Evolutionary conservation across 805 yeast species (phyloP).

Genomic region (Lipomyces yamanashiensis): DNA sequence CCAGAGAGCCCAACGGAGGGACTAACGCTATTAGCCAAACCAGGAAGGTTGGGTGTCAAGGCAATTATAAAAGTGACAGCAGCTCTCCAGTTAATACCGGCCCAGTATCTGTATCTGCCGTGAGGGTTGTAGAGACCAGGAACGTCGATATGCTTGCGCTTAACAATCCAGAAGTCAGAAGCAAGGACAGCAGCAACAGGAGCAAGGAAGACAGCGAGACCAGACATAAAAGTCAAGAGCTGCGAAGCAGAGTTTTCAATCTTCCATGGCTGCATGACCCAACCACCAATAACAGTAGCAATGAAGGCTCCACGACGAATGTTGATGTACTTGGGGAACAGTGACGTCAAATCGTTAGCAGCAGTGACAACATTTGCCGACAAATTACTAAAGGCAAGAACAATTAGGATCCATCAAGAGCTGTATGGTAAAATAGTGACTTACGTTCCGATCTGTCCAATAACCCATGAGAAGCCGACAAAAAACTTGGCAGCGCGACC

Average conservation of each 20-base stretch:
- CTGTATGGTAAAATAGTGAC: background rate
- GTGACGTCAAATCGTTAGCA: conserved; percentile 61
- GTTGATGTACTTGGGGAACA: conserved; percentile 62
- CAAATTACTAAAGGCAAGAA: conserved; percentile 16
- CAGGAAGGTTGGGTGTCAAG: conserved; percentile 39
- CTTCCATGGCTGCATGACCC: conserved; percentile 40
- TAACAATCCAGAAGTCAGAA: conserved; percentile 35
- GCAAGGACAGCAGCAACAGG: conserved; percentile 35
- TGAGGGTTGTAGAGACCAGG: conserved; percentile 37
- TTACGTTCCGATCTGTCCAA: conserved; percentile 36
- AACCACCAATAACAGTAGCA: conserved; percentile 35
- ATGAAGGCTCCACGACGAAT: conserved; percentile 56
- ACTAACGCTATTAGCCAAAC: conserved; percentile 38
- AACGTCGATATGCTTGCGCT: conserved; percentile 30
- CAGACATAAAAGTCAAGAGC: conserved; percentile 35
- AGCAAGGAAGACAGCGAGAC: conserved; percentile 36
- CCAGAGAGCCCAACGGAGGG: conserved; percentile 24
- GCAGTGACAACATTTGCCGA: conserved; percentile 65
- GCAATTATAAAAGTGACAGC: conserved; percentile 44
- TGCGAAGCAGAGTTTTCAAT: conserved; percentile 33
- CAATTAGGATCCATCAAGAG: background rate
- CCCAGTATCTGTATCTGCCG: conserved; percentile 52
- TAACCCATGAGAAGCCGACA: conserved; percentile 34
- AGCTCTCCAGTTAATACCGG: conserved; percentile 54
- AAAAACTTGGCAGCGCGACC: conserved; percentile 35